These are phyloP conservation scores for Fagus crenata DNA, from an alignment of 306 rosid species.

Conservation along the genomic window DNA sequence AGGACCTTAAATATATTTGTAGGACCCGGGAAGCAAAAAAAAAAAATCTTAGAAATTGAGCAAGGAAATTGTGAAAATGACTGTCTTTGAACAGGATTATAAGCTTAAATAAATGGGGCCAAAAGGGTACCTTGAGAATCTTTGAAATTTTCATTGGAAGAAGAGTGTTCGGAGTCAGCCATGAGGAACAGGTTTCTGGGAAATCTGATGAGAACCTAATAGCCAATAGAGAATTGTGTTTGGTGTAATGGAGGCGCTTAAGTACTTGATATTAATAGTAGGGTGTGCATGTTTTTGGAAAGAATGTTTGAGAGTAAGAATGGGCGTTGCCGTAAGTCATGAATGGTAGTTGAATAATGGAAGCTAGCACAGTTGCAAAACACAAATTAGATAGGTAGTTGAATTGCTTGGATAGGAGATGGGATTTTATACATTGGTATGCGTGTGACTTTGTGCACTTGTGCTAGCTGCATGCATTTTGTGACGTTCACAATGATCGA, in stretches of 20 bases:
- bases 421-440: too few relatives aligned
- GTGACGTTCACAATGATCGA: too few relatives aligned
- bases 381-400: slow-evolving; percentile 18
- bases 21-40: not conserved
- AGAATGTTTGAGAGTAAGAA: not conserved
- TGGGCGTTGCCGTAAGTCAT: not conserved
- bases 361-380: not conserved
- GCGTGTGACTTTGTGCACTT: too few relatives aligned
- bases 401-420: not conserved
- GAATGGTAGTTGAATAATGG: slow-evolving; percentile 38
- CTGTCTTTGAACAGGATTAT: not conserved
- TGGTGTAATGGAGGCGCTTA: not conserved
- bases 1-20: not conserved
- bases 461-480: too few relatives aligned
- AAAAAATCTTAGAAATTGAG: not conserved
- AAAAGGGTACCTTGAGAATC: slow-evolving; percentile 19
- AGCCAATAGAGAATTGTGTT: not conserved
- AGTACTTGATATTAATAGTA: not conserved
- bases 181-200: slow-evolving; percentile 1
- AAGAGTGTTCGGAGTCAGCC: slow-evolving; percentile 39
- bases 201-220: not conserved
- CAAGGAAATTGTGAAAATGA: not conserved
- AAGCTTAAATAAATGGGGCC: not conserved
- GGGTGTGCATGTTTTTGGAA: not conserved
- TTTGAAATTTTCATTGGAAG: slow-evolving; percentile 17